Percentiles rank a stretch among this genome's conserved stretches.
These are phyloP conservation scores for Papiliotrema laurentii DNA, from an alignment of 1,284 basidiomycete genomes.

Conservation along the genomic window DNA sequence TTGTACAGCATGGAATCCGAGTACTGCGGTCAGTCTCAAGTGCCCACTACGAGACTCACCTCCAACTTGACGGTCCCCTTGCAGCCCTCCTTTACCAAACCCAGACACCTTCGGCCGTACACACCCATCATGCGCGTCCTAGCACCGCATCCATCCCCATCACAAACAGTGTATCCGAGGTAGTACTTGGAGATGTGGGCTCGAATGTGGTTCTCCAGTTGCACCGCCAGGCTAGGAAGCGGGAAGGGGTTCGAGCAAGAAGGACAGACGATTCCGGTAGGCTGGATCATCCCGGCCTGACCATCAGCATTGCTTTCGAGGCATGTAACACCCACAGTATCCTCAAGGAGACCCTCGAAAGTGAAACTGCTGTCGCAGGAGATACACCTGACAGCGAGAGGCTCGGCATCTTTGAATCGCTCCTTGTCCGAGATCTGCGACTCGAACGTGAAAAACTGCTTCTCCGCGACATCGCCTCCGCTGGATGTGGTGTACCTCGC, in stretches of 20 bases:
- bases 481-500: constrained; percentile 60
- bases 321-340: constrained; percentile 17
- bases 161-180: constrained; percentile 80
- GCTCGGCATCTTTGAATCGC: constrained; percentile 70
- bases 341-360: constrained; percentile 59
- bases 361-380: constrained; percentile 60
- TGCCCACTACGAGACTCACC: constrained; percentile 54
- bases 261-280: constrained; percentile 54
- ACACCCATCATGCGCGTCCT: constrained; percentile 85
- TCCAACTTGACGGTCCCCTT: constrained; percentile 67
- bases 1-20: constrained; percentile 77
- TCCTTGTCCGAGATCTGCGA: constrained; percentile 85
- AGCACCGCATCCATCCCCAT: constrained; percentile 76
- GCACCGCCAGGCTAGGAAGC: constrained; percentile 65
- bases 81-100: constrained; percentile 56
- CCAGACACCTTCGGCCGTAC: constrained; percentile 75
- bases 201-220: constrained; percentile 82
- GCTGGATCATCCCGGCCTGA: constrained; percentile 41
- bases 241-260: constrained; percentile 59
- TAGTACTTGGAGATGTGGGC: constrained; percentile 77
- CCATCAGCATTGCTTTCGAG: constrained; percentile 3
- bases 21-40: constrained; percentile 59
- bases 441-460: constrained; percentile 74
- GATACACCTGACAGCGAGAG: constrained; percentile 69
- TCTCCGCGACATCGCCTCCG: constrained; percentile 57